These are phyloP conservation scores for Phytophthora rubi DNA, from an alignment of 352 stramenopile species.

Conservation along the genomic window DNA sequence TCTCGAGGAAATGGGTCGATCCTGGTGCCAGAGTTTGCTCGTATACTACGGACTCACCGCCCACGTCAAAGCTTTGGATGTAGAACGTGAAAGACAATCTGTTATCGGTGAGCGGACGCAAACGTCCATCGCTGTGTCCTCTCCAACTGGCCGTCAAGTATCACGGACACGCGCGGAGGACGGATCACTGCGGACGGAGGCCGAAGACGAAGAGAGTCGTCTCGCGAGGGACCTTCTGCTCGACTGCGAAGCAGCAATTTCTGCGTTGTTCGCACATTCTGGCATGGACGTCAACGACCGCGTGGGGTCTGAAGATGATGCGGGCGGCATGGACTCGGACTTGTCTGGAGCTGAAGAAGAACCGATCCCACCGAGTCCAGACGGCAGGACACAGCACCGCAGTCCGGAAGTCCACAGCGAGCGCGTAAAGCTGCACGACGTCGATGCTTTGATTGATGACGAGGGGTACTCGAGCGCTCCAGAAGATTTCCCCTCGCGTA, in stretches of 20 bases:
- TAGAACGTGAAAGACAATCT: constrained; percentile 12
- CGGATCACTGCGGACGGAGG: not conserved
- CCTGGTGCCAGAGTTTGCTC: constrained; percentile 79
- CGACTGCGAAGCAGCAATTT: constrained; percentile 69
- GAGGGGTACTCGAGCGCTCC: constrained; percentile 46
- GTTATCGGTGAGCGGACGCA: constrained; percentile 12
- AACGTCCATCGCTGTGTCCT: not conserved
- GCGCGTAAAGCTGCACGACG: not conserved
- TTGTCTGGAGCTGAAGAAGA: constrained; percentile 71
- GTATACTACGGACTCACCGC: constrained; percentile 72
- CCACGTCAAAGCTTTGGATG: constrained; percentile 54
- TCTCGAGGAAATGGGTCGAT: constrained; percentile 75
- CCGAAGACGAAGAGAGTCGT: constrained; percentile 33
- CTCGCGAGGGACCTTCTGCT: constrained; percentile 47
- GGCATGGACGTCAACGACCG: constrained; percentile 34
- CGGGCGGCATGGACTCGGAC: constrained; percentile 55
- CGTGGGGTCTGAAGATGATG: constrained; percentile 10
- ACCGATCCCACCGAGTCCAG: constrained; percentile 54
- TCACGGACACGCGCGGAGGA: not conserved
- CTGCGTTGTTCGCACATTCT: constrained; percentile 51
- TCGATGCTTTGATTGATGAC: not conserved
- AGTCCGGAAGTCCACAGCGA: constrained; percentile 4
- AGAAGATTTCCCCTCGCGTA: constrained; percentile 31
- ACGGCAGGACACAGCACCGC: constrained; percentile 7
- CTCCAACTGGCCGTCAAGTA: not conserved